Evolutionary conservation across 257 asterid species (phyloP), one percentile per base, ranked within the genome.

Genomic region (Lithospermum erythrorhizon): DNA sequence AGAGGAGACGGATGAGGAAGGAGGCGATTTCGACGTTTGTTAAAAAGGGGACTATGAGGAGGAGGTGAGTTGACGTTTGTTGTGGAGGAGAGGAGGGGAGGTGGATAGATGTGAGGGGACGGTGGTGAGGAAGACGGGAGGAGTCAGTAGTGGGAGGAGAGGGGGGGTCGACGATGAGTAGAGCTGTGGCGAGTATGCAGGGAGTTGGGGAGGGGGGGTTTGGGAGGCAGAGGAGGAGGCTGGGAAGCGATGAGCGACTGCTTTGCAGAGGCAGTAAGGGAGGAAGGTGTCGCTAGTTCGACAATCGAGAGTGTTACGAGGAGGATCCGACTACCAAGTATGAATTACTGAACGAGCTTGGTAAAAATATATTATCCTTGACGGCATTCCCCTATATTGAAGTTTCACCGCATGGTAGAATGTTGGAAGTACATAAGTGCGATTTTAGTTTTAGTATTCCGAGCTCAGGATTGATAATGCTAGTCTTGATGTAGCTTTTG

Each of bases 111-210:
- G 32, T 76, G 24, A 75, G 82, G 95, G 90, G 75, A 86, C 90
- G 21, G 67, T 86, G 76, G 87, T 86, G 75, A 86, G 85, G 80
- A n/a, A 83, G 64, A 72, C 65, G 27, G 54, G 55, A 57, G 62
- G n/a, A 35, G 45, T 35, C 1, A 13, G 74, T 16, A 68, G 76
- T 30, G 71, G 66, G 25, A 72, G 79, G 72, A 24, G 86, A 66
- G n/a, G 72, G 79, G 55, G 85, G 81, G 32, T 83, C 82, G 58
- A 84, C 94, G 51, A 93, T 93, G 95, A 84, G 87, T 75, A 79
- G 85, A 83, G 97, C 95, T 7, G 95, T 93, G 65, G 95, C 86
- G 52, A 93, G 98, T 76, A 93, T 93, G 98, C 94, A 82, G 82
- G n/a, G n/a, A 68, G 86, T 70, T 32, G 90, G 93, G n/a, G 95